Evolutionary conservation across 768 basidiomycete genomes (phyloP), one percentile per base, ranked within the genome.

Genomic region (Postia placenta): DNA sequence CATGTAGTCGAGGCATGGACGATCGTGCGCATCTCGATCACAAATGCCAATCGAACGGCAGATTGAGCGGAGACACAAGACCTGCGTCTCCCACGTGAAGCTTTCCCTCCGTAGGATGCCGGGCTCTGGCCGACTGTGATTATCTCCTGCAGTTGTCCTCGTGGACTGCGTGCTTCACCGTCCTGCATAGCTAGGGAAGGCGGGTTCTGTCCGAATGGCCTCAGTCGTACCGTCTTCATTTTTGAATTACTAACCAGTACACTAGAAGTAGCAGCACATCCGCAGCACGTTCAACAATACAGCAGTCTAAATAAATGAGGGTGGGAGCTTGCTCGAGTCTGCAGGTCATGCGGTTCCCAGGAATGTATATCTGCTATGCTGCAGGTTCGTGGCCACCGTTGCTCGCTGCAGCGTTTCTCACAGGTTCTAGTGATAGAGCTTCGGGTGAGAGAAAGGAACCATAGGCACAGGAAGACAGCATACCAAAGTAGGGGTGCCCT

Each of bases 401-500:
- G 45, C 69, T 74, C 58, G 69, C 63, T 39, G 72, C 67, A 37
- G 67, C 70, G 60, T 74, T 78, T 61, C 83, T 77, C 54, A 88
- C 79, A 36, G 85, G 84, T 63, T 88, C 87, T 90, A 52, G 23
- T 38, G 41, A 39, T 48, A 47, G 52, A 59, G 12, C 54, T 56
- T 41, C 60, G n/a, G n/a, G n/a, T n/a, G n/a, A n/a, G 40, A 38
- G n/a, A 48, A 50, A 30, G 54, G 48, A 48, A 53, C 22, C 49
- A 36, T 45, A 53, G 24, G 38, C 47, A 56, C 42, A 12, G 47
- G 17, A 43, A 45, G 47, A 47, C 44, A 47, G 19, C 57, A 51
- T 58, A 89, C 89, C 87, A 62, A 97, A 98, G 70, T 96, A 97
- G n/a, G 86, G 76, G 60, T 96, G 94, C 15, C 74, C 75, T 64